Evolutionary conservation across 1,284 basidiomycete species (phyloP), one percentile per base, ranked within the genome.

Genomic region (Hymenochaete sp.): DNA sequence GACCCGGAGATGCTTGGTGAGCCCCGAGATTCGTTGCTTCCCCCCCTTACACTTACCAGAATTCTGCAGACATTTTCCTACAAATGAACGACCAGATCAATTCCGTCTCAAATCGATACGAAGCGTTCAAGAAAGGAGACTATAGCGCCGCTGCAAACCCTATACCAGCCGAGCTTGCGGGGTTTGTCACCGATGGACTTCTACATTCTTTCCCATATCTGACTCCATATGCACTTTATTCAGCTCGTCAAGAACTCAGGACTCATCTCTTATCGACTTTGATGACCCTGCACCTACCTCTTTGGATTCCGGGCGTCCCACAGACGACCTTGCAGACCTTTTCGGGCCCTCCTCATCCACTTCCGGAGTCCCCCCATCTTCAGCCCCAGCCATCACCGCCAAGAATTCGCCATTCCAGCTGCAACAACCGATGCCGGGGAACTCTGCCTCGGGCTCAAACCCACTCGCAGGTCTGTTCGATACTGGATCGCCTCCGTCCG

Each of bases 71-170:
- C 55, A 89, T 91, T 2, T 83, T 97, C 63, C 71, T 98, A 22
- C 77, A 98, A 61, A 93, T 95, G 52, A 98, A 99, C 63, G 96
- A 99, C 64, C 82, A 96, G 57, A 95, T 98, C 65, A 98, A 98
- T 66, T 87, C 80, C 28, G 89, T 95, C 13, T 65, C 96, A 14
- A 77, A 79, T 37, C 83, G 95, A 21, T 97, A 93, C 60, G 89
- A 95, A 54, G 81, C 91, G 0, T 95, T 87, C 73, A 87, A 89
- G 64, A 81, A 79, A 50, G 95, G 93, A 33, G 92, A 98, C 65
- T 93, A 73, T 52, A 66, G 62, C 18, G 70, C 77, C 26, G 73
- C 79, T 25, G 66, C 80, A 29, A 75, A 87, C 59, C 74, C 82
- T 41, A 67, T 85, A 50, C 73, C 81, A 16, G 53, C 70, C 33